Conservation (phyloP, 2,329 filamentous ascomycete genomes). For the Cordyceps militaris region DNA sequence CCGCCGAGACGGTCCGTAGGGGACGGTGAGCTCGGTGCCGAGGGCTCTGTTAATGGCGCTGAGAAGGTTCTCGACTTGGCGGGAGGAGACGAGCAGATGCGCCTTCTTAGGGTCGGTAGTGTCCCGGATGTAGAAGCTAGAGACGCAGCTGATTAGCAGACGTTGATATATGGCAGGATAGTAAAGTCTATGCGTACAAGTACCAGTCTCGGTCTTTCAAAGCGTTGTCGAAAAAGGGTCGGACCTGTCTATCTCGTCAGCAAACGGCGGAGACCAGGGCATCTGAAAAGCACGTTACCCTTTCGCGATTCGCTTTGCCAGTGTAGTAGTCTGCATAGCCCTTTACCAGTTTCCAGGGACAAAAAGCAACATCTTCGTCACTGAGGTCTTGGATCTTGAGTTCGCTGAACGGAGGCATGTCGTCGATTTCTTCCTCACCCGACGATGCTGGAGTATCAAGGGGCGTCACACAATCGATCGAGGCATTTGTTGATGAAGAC, state of each 20-base stretch:
- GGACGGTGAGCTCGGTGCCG: slow-evolving; percentile 49
- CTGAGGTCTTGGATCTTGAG: slow-evolving; percentile 5
- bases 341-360: slow-evolving; percentile 45
- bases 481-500: not conserved
- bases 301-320: slow-evolving; percentile 43
- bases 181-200: slow-evolving; percentile 49
- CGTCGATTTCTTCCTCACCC: not conserved
- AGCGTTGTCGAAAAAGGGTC: slow-evolving; percentile 50
- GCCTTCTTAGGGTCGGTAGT: slow-evolving; percentile 42
- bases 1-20: slow-evolving; percentile 39
- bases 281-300: slow-evolving; percentile 28
- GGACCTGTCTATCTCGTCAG: slow-evolving; percentile 26
- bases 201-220: slow-evolving; percentile 63
- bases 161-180: not conserved
- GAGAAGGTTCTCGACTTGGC: slow-evolving; percentile 60
- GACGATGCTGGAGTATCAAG: not conserved
- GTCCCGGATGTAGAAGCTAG: slow-evolving; percentile 61
- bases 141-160: not conserved
- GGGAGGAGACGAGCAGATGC: slow-evolving; percentile 59
- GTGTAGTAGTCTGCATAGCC: slow-evolving; percentile 56
- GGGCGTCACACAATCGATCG: not conserved
- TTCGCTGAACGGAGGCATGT: not conserved
- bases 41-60: slow-evolving; percentile 56
- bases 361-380: slow-evolving; percentile 30
- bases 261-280: not conserved